Percentiles rank a stretch among this genome's conserved stretches.
These are phyloP conservation scores for Globisporangium nunn DNA, from an alignment of 352 stramenopile species.

Conservation along the genomic window DNA sequence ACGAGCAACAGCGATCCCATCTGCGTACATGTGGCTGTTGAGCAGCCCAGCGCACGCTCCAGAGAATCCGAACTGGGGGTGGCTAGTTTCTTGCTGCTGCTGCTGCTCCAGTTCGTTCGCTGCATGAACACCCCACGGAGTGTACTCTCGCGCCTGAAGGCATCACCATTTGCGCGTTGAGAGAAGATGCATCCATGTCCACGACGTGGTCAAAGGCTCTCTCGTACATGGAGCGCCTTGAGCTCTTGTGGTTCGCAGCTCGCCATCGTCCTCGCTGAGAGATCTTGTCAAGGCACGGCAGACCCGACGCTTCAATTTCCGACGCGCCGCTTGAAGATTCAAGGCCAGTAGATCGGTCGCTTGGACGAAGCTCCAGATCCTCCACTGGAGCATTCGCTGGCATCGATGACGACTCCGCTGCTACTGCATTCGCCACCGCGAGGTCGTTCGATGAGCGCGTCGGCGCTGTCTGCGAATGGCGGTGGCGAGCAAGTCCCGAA, in stretches of 20 bases:
- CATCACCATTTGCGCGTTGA: background rate
- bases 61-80: constrained; percentile 15
- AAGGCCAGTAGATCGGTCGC: too few relatives aligned
- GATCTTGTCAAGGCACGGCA: background rate
- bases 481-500: constrained; percentile 16
- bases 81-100: constrained; percentile 13
- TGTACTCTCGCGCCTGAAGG: constrained; percentile 33
- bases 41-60: constrained; percentile 24
- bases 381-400: background rate
- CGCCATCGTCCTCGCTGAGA: background rate
- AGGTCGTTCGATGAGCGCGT: background rate
- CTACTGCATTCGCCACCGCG: background rate
- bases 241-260: constrained; percentile 7
- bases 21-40: constrained; percentile 39
- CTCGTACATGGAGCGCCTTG: constrained; percentile 12
- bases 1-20: too few relatives aligned
- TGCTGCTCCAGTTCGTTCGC: constrained; percentile 19
- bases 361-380: background rate
- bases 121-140: constrained; percentile 34
- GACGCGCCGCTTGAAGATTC: background rate
- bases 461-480: background rate
- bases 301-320: background rate
- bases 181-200: too few relatives aligned
- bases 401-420: background rate
- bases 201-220: too few relatives aligned